These are phyloP conservation scores for Triticum urartu DNA, from an alignment of 176 grass and related monocot species.

Conservation along the genomic window DNA sequence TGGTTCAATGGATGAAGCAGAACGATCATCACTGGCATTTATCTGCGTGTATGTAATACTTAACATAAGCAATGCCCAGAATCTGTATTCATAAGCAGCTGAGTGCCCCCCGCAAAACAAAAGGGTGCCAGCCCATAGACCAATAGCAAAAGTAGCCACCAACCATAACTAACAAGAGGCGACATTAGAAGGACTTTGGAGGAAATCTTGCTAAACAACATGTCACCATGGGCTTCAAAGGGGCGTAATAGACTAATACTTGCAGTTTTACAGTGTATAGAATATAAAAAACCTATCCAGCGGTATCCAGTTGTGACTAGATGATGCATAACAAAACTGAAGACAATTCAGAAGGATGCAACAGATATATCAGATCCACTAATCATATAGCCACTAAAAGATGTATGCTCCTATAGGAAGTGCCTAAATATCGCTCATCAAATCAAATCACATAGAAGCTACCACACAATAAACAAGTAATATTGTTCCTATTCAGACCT, in stretches of 20 bases:
- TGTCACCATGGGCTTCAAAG: neutral
- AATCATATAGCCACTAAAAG: constrained; percentile 2
- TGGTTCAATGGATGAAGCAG: constrained; percentile 82
- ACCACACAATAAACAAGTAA: neutral
- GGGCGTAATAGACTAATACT: neutral
- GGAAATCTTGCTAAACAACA: constrained; percentile 5
- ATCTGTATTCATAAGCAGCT: constrained; percentile 14
- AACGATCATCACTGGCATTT: constrained; percentile 98
- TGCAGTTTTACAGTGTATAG: neutral
- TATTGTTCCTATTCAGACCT: constrained; percentile 56
- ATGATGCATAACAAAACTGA: constrained; percentile 8
- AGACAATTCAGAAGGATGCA: constrained; percentile 15
- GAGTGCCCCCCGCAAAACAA: neutral
- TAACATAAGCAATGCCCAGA: constrained; percentile 31
- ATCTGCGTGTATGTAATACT: constrained; percentile 53
- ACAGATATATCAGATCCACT: constrained; percentile 8
- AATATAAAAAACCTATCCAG: constrained; percentile 13
- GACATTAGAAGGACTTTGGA: neutral
- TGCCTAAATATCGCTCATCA: neutral
- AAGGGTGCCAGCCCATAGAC: neutral
- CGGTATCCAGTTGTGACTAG: constrained; percentile 1
- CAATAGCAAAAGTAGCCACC: constrained; percentile 7
- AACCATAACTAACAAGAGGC: constrained; percentile 17
- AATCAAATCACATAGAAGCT: neutral
- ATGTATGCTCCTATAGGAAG: neutral